Conservation (phyloP, 345 rosid species). For the Atalantia buxifolia region DNA sequence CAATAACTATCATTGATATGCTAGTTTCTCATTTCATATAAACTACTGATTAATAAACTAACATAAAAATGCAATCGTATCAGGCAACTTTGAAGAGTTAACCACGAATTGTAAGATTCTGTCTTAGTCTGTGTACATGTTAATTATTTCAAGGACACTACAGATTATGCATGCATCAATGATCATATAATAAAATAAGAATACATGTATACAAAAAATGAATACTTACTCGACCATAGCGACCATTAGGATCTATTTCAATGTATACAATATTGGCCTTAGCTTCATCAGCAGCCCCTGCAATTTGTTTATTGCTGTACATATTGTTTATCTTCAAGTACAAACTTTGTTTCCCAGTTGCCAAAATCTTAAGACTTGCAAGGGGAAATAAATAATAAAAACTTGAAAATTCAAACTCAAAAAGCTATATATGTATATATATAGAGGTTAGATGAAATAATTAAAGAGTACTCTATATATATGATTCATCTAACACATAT, state of each 20-base stretch:
- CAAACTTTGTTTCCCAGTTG: background rate
- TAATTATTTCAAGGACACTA: background rate
- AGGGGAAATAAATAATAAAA: background rate
- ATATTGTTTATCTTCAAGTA: slow-evolving; percentile 8
- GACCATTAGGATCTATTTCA: slow-evolving; percentile 46
- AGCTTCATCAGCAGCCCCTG: slow-evolving; percentile 15
- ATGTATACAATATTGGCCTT: slow-evolving; percentile 19
- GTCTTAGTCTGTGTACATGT: too few species aligned
- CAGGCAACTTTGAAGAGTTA: background rate
- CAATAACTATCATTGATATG: background rate
- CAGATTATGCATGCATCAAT: background rate
- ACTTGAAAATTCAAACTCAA: background rate
- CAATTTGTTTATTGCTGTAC: slow-evolving; percentile 18
- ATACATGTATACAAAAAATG: background rate
- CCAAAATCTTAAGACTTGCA: background rate
- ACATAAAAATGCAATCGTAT: background rate
- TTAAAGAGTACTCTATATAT: background rate
- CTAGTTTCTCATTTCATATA: background rate
- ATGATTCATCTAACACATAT: background rate
- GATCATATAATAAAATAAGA: background rate
- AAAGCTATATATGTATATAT: background rate
- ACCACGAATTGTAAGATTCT: too few species aligned
- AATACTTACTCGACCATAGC: slow-evolving; percentile 51
- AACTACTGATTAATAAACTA: background rate
- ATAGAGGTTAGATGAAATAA: background rate